These are phyloP conservation scores for Aaosphaeria pasadenensis DNA, from an alignment of 2,329 filamentous ascomycete genomes.

Conservation along the genomic window DNA sequence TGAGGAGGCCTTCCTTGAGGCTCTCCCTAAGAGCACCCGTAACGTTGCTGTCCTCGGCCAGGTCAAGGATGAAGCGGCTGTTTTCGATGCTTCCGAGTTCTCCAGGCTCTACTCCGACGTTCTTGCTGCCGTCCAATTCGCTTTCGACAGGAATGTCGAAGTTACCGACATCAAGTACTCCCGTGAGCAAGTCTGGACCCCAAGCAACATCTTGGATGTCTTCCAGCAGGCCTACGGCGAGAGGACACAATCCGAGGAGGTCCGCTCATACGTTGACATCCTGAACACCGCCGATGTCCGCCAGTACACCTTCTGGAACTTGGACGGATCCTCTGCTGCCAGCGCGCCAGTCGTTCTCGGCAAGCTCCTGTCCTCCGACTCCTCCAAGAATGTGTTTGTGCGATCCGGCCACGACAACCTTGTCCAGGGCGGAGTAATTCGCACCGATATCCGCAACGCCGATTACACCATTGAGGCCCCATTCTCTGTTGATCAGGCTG, in stretches of 20 bases:
- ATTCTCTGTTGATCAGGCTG: conserved; percentile 75
- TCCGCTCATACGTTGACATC: conserved; percentile 50
- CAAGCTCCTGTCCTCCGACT: conserved; percentile 59
- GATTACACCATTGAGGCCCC: conserved; percentile 80
- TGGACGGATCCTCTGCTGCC: conserved; percentile 69
- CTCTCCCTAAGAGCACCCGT: conserved; percentile 71
- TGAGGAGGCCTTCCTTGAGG: conserved; percentile 86
- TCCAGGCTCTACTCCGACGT: conserved; percentile 94
- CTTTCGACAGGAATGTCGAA: conserved; percentile 54
- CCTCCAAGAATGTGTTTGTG: conserved; percentile 59
- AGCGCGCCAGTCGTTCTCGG: conserved; percentile 62
- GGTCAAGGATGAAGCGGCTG: conserved; percentile 69
- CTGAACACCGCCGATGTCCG: conserved; percentile 58
- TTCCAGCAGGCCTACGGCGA: conserved; percentile 46
- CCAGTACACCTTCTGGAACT: conserved; percentile 93
- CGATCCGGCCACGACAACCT: conserved; percentile 61
- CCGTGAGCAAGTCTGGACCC: conserved; percentile 64
- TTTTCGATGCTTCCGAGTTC: conserved; percentile 71
- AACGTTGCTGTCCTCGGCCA: conserved; percentile 86
- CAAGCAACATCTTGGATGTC: conserved; percentile 49
- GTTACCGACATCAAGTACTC: conserved; percentile 90
- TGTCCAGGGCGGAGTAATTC: conserved; percentile 70
- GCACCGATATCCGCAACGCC: conserved; percentile 82
- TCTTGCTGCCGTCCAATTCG: conserved; percentile 76
- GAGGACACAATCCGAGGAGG: conserved; percentile 37